Percentiles rank a stretch among this genome's conserved stretches.
Evolutionary conservation across 306 rosid genomes (phyloP).

Genomic region (Cucurbita maxima): DNA sequence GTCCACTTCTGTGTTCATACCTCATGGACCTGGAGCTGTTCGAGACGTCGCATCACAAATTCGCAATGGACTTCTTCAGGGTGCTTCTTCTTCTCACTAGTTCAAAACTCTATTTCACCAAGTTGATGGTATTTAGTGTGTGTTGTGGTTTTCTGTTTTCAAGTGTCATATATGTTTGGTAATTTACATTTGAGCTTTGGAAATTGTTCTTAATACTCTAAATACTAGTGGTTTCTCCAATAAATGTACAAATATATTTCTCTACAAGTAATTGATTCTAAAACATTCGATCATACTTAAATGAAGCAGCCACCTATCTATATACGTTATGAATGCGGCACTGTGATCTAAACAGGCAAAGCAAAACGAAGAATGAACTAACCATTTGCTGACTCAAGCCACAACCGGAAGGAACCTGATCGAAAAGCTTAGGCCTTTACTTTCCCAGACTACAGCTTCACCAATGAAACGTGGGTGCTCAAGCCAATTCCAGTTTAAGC

Average conservation of each 20-base stretch:
- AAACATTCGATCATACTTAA: background rate
- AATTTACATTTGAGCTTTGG: background rate
- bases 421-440: background rate
- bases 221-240: background rate
- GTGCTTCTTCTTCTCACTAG: slow-evolving; percentile 35
- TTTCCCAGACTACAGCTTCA: background rate
- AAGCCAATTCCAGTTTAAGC: slow-evolving; percentile 56
- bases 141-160: background rate
- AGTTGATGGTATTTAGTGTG: background rate
- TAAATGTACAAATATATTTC: background rate
- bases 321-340: background rate
- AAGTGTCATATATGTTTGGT: background rate
- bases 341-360: background rate
- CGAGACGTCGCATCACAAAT: slow-evolving; percentile 74
- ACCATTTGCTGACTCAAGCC: background rate
- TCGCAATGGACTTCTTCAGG: slow-evolving; percentile 91
- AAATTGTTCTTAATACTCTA: background rate
- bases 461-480: background rate
- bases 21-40: slow-evolving; percentile 97
- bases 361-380: background rate
- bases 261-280: background rate
- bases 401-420: background rate
- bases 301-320: background rate
- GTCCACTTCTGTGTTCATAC: slow-evolving; percentile 88
- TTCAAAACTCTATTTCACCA: slow-evolving; percentile 4